Evolutionary conservation across 352 stramenopile genomes (phyloP), one percentile per base, ranked within the genome.

Genomic region (Labyrinthula sp.): DNA sequence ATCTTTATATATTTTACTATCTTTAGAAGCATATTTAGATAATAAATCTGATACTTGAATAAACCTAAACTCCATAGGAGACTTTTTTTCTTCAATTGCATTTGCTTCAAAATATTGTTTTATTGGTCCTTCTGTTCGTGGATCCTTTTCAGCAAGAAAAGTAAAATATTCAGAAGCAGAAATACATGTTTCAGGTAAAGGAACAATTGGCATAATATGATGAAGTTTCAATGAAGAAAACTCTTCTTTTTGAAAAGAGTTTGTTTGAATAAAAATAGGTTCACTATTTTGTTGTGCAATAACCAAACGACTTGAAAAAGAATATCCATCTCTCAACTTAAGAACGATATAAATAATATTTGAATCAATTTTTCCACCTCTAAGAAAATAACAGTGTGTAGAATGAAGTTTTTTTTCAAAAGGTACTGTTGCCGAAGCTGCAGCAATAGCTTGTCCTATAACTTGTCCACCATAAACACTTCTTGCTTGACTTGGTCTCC

Each of bases 121-220:
- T 57, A n/a, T 3, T 28, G 25, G 17, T 40, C 31, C 4, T 31
- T 28, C 6, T 28, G 46, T 25, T 58, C 48, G 4, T 29, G 7
- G 2, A 57, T 8, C 23, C n/a, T n/a, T n/a, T n/a, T n/a, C n/a
- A n/a, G n/a, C n/a, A n/a, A 52, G 34, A 6, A 21, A 9, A 2
- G 8, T 10, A 2, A 57, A 18, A 28, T 36, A 56, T 18, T 55
- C 3, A 4, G 37, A 3, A 18, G 20, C 3, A 10, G 20, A n/a
- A 9, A 36, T 10, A 2, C 55, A 27, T 10, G n/a, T 36, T 15
- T 58, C 48, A 5, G 48, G 48, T 14, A 6, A 20, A 12, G 48
- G 48, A 20, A 58, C 48, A 23, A 29, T 28, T 15, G 48, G 48
- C 48, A 58, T 58, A 6, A 43, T 24, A 24, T 59, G 41, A 10